Evolutionary conservation across 129 eudicot genomes (phyloP).

Genomic region (Kitagawia praeruptora): DNA sequence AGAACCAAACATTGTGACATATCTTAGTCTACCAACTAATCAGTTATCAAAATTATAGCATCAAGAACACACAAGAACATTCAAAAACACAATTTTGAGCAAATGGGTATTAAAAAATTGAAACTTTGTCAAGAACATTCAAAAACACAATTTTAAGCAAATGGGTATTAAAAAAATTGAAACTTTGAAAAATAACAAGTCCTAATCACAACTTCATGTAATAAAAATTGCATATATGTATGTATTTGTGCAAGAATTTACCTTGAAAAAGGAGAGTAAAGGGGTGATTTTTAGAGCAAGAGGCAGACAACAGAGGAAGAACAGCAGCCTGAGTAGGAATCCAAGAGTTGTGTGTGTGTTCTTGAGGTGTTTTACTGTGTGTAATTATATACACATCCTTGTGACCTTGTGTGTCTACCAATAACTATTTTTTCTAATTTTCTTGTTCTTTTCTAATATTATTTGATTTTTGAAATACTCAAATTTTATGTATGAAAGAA

Average conservation of each 20-base stretch:
- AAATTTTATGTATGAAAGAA: too few species aligned
- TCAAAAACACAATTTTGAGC: not conserved
- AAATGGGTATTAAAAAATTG: not conserved
- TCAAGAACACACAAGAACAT: not conserved
- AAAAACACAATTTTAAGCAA: not conserved
- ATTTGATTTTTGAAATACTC: too few species aligned
- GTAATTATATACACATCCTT: not conserved
- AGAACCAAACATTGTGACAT: not conserved
- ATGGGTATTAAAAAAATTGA: not conserved
- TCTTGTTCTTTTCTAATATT: too few species aligned
- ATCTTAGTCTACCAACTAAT: not conserved
- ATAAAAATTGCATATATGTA: too few species aligned
- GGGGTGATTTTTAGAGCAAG: not conserved
- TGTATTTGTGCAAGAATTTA: not conserved
- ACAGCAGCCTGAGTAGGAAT: not conserved
- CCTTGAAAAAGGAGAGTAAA: not conserved
- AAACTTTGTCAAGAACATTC: not conserved
- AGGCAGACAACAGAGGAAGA: not conserved
- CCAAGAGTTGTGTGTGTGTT: not conserved
- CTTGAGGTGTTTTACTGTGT: not conserved
- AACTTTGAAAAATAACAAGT: not conserved
- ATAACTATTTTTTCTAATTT: too few species aligned
- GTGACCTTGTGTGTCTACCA: too few species aligned
- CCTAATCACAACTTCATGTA: too few species aligned
- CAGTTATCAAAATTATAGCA: not conserved